Evolutionary conservation across 2,329 filamentous ascomycete species (phyloP).

Genomic region (Fusarium guadeloupense): DNA sequence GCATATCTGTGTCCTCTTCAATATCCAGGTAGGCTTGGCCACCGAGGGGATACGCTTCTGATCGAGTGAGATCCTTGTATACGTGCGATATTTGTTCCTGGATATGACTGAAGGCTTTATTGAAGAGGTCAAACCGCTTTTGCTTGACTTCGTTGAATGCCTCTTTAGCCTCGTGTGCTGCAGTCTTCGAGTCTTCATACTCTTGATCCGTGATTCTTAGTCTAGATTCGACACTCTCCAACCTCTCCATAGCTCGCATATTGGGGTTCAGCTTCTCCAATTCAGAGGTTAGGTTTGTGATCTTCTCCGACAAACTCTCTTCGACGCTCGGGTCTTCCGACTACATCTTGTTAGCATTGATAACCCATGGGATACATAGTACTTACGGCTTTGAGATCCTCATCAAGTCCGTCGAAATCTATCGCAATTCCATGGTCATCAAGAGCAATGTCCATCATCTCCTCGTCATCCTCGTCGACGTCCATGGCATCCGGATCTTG

Average conservation of each 20-base stretch:
- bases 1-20: constrained; percentile 92
- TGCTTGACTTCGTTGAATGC: constrained; percentile 84
- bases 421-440: constrained; percentile 93
- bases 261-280: constrained; percentile 97
- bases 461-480: constrained; percentile 74
- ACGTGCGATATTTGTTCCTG: constrained; percentile 92
- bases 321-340: constrained; percentile 76
- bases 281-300: constrained; percentile 76
- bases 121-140: constrained; percentile 88
- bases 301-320: constrained; percentile 78
- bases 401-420: constrained; percentile 83
- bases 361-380: not conserved
- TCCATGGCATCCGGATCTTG: constrained; percentile 92
- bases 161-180: constrained; percentile 79
- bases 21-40: constrained; percentile 90
- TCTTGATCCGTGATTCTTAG: constrained; percentile 87
- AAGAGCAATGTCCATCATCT: constrained; percentile 70
- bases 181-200: constrained; percentile 83
- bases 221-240: constrained; percentile 85
- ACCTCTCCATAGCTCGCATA: constrained; percentile 91
- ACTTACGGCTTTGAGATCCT: constrained; percentile 81
- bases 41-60: constrained; percentile 90
- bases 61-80: constrained; percentile 94
- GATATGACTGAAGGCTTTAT: constrained; percentile 94
- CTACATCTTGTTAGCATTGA: constrained; percentile 55